Evolutionary conservation across 768 basidiomycete species (phyloP), one percentile per base, ranked within the genome.

Genomic region (Phylloporus sp.): DNA sequence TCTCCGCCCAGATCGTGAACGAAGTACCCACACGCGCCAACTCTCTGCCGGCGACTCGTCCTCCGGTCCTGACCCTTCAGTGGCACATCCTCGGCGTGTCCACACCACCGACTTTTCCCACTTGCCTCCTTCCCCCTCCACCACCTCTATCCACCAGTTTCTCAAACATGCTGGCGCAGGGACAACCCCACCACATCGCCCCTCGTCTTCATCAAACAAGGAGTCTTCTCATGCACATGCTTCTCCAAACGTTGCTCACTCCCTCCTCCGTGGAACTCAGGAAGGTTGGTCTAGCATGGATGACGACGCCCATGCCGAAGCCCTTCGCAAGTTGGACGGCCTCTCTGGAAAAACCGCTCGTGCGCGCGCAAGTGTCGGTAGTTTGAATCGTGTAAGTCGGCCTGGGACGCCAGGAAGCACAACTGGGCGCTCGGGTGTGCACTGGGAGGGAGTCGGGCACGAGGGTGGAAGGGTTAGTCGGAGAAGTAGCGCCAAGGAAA

Each of bases 241-340:
- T 29, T 61, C 66, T 18, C 71, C 84, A 6, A 86, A 77, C 60
- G 87, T 92, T 37, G 90, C 86, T 0, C 90, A 93, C 60, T 90
- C 89, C 2, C 70, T 91, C 44, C 76, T 92, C 21, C 80, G 88
- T 54, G 90, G 90, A 10, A 90, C 86, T 6, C 90, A 92, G 63
- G 85, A 90, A 63, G 90, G 90, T 22, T 92, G 89, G 89, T 84
- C 84, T 14, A 87, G 80, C 50, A 75, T 92, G 57, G 86, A 90
- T 57, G 90, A 94, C 60, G 84, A 89, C 57, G 84, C 85, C 14
- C 93, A 95, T 7, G 88, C 81, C 7, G 93, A 95, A 58, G 90
- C 91, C 9, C 73, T 99, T 28, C 80, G 93, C 44, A 96, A 95
- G 68, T 69, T 99, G 21, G 95, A 99, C 58, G 95, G 95, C 1